Conservation (phyloP, 345 rosid genomes). For the Brassica incana region DNA sequence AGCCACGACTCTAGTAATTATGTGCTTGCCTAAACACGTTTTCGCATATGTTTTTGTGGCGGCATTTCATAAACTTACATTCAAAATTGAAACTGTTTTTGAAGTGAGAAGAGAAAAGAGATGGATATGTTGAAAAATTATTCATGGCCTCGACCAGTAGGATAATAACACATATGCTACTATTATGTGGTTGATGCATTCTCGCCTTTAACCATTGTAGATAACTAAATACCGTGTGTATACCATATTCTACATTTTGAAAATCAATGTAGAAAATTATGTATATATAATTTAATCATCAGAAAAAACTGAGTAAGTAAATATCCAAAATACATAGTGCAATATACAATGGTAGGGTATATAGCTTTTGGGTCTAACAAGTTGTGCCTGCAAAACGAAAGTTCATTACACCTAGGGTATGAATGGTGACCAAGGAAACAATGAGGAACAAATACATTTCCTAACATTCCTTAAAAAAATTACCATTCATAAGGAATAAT, state of each 20-base stretch:
- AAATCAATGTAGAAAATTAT: neutral
- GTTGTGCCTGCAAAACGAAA: neutral
- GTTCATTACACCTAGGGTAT: neutral
- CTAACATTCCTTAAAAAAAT: too few species aligned
- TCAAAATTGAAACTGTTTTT: neutral
- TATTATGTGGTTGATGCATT: conserved; percentile 1
- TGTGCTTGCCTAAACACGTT: neutral
- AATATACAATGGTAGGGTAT: neutral
- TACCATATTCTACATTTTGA: neutral
- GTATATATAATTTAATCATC: too few species aligned
- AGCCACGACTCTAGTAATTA: neutral
- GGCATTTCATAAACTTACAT: neutral
- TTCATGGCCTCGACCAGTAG: neutral
- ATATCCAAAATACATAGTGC: neutral
- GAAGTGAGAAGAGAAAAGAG: neutral
- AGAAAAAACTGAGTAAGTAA: neutral
- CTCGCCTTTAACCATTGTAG: neutral
- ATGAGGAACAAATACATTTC: too few species aligned
- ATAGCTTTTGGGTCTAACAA: neutral
- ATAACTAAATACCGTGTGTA: neutral
- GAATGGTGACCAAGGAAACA: too few species aligned
- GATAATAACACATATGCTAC: neutral
- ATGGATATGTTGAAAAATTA: neutral
- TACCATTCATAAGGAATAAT: too few species aligned
- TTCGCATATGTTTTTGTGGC: neutral